Percentiles rank a stretch among this genome's conserved stretches.
Evolutionary conservation across 2,329 filamentous ascomycete genomes (phyloP).

Genomic region (Pleurostoma richardsiae): DNA sequence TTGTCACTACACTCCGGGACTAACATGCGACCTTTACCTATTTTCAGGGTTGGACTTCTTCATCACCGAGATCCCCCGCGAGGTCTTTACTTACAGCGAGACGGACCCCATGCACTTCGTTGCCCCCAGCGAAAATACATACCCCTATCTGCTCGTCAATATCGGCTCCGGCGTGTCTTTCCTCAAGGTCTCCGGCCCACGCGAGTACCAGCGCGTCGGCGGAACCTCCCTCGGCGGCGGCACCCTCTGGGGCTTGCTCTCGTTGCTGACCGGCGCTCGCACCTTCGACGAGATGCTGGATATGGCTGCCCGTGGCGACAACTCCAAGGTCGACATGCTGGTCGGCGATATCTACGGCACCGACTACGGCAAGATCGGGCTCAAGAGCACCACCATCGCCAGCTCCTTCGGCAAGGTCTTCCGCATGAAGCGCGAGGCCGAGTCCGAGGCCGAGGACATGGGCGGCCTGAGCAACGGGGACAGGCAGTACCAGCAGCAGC

Average conservation of each 20-base stretch:
- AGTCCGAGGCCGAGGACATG: conserved; percentile 70
- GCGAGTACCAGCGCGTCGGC: conserved; percentile 83
- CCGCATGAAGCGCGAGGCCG: conserved; percentile 81
- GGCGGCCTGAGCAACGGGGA: conserved; percentile 52
- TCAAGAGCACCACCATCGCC: conserved; percentile 93
- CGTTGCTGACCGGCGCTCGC: conserved; percentile 83
- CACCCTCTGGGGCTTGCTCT: conserved; percentile 94
- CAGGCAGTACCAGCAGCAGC: conserved; percentile 20
- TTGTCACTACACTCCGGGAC: neutral
- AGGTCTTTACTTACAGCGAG: conserved; percentile 96
- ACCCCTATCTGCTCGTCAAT: conserved; percentile 96
- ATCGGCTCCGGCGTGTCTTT: conserved; percentile 96
- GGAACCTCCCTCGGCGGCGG: conserved; percentile 93
- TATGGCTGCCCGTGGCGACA: conserved; percentile 87
- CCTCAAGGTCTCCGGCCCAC: conserved; percentile 90
- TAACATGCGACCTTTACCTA: conserved; percentile 8
- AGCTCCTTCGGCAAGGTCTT: conserved; percentile 97
- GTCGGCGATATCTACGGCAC: conserved; percentile 97
- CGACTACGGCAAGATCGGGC: conserved; percentile 91
- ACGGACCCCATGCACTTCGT: conserved; percentile 86
- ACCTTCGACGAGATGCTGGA: conserved; percentile 98
- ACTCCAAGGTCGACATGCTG: conserved; percentile 88
- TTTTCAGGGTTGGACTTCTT: conserved; percentile 86
- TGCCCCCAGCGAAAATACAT: conserved; percentile 72
- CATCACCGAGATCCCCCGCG: conserved; percentile 93